These are phyloP conservation scores for Claviceps maximensis DNA, from an alignment of 2,329 filamentous ascomycete species.

Conservation along the genomic window DNA sequence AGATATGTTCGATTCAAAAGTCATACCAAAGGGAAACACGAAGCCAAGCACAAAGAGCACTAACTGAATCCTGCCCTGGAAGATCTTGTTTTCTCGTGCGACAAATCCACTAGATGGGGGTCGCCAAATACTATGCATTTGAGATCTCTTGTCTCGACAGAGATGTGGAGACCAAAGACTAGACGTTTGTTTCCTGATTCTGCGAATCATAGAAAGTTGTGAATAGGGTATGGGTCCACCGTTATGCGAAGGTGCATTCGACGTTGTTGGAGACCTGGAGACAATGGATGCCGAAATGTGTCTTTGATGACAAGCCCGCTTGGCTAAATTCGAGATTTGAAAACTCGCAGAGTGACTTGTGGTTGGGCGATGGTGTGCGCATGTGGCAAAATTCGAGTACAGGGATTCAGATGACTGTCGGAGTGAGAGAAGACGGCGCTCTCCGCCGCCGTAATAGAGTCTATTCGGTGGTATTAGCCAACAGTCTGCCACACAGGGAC, in stretches of 20 bases:
- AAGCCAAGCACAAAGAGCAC: constrained; percentile 66
- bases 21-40: constrained; percentile 57
- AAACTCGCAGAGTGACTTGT: constrained; percentile 35
- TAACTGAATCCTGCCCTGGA: constrained; percentile 60
- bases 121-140: constrained; percentile 53
- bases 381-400: constrained; percentile 32
- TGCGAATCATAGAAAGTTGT: constrained; percentile 14
- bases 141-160: constrained; percentile 45
- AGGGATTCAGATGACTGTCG: constrained; percentile 32
- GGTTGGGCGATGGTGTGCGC: constrained; percentile 32
- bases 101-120: constrained; percentile 58
- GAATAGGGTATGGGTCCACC: constrained; percentile 23
- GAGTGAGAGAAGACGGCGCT: constrained; percentile 36
- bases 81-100: constrained; percentile 44
- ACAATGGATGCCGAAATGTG: constrained; percentile 32
- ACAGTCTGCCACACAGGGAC: not conserved
- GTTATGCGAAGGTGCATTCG: not conserved
- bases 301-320: constrained; percentile 29
- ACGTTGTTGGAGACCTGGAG: constrained; percentile 17
- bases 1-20: not conserved
- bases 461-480: constrained; percentile 18
- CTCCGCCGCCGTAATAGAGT: constrained; percentile 59
- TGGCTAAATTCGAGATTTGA: constrained; percentile 17
- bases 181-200: constrained; percentile 36
- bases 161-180: constrained; percentile 65